Base-by-base conservation (phyloP, 2,329 filamentous ascomycete species). In the Cryoendolithus antarcticus region DNA sequence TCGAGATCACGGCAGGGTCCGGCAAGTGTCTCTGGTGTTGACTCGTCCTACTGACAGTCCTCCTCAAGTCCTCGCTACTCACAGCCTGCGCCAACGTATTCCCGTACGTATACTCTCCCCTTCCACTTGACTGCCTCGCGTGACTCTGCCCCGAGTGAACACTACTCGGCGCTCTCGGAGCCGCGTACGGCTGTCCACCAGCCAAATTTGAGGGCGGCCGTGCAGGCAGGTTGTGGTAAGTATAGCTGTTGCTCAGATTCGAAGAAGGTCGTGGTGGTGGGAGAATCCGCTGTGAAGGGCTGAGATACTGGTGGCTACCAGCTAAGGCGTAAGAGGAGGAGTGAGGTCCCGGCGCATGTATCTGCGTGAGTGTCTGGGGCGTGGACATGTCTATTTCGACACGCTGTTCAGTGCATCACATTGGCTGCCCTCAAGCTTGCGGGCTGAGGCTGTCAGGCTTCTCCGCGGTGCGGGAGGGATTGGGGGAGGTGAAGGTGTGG, bases 191-290 rank as follows among this genome's bases (percentile, higher is more conserved):
- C 34, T 53, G 52, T 12, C 48, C 49, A 36, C 42, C 47, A 29
- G 53, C 53, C 32, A 55, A 45, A 40, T 55, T 56, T 46, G 54
- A 57, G 11, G 53, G 51, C 7, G 55, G 53, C 31, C 55, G 43
- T n/a, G 54, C 48, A 12, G 54, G 53, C 11, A 56, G 52, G 33
- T 50, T 54, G 21, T 49, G 46, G 31, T 54, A 48, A 47, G 31
- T 49, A 41, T 58, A 54, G 41, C 53, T 51, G 44, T 50, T 50
- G 43, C 50, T 55, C 35, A 51, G 30, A 41, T 55, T 57, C 43
- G 53, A 56, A 38, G 49, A 56, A 9, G 54, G 54, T 32, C 55
- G 45, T 33, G 55, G 54, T 24, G 52, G 53, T 44, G 55, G 55
- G 4, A 58, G 45, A 33, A 54, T 55, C 35, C 55, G 54, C 38